phyloP scores from a whole-genome alignment of 495 filamentous ascomycete genomes.

The Rusavskia elegans region DNA sequence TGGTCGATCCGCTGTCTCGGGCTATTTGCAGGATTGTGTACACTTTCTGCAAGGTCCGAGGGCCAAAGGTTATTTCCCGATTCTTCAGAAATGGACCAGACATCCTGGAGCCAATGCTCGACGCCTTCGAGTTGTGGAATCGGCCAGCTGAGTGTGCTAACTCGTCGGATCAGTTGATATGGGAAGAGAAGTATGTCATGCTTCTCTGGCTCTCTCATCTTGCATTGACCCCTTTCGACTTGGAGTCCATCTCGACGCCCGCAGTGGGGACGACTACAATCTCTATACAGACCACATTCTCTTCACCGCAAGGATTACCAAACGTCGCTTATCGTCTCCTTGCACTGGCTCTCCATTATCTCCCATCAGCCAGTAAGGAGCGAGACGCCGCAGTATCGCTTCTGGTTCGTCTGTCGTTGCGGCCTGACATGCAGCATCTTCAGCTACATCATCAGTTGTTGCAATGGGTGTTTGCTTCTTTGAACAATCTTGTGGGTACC shows the following conservation, averaged over 20 bases:
- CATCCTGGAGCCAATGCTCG: constrained; percentile 62
- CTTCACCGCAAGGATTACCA: constrained; percentile 28
- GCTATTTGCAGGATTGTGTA: constrained; percentile 71
- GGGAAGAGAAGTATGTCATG: constrained; percentile 81
- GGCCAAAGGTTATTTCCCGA: constrained; percentile 76
- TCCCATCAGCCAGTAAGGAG: constrained; percentile 67
- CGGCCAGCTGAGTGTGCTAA: constrained; percentile 3
- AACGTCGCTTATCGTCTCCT: constrained; percentile 55
- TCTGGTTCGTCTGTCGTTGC: constrained; percentile 64
- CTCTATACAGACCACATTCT: constrained; percentile 13
- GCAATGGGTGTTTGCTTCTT: constrained; percentile 45
- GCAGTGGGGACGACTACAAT: constrained; percentile 18
- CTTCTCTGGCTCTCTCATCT: constrained; percentile 89
- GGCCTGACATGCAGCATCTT: constrained; percentile 72
- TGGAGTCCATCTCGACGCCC: constrained; percentile 64
- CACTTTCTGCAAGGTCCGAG: constrained; percentile 84
- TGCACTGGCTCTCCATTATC: constrained; percentile 49
- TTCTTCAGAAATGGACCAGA: constrained; percentile 82
- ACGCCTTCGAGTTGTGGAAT: constrained; percentile 43
- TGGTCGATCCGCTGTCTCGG: constrained; percentile 38
- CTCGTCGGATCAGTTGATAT: constrained; percentile 31
- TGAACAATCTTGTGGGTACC: constrained; percentile 24
- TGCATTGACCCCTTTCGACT: constrained; percentile 82
- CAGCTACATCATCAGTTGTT: constrained; percentile 50
- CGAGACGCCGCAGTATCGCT: constrained; percentile 68